phyloP scores from a whole-genome alignment of 331 rosid species.

The Prunus yedoensis region DNA sequence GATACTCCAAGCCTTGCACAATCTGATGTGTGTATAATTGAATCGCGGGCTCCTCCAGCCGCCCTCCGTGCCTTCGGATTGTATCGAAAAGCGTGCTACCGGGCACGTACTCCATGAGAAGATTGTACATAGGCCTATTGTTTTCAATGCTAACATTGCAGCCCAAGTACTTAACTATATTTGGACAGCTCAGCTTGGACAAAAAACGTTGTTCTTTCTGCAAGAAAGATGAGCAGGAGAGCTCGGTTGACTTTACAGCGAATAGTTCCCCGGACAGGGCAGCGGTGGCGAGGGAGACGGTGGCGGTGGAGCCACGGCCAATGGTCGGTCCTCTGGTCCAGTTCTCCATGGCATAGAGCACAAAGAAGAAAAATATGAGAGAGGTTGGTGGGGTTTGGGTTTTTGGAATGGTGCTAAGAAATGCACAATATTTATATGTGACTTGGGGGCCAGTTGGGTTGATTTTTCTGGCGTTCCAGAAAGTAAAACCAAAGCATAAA shows the following conservation, averaged over 20 bases:
- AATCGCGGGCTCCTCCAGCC: conserved; percentile 35
- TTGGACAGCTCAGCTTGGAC: conserved; percentile 33
- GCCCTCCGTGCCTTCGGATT: conserved; percentile 28
- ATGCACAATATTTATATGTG: not conserved
- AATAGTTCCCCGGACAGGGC: conserved; percentile 24
- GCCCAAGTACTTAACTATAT: conserved; percentile 39
- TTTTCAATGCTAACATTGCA: conserved; percentile 24
- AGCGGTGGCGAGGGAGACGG: conserved; percentile 35
- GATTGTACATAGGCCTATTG: conserved; percentile 29
- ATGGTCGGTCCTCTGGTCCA: conserved; percentile 44
- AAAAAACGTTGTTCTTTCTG: conserved; percentile 40
- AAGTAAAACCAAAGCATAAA: conserved; percentile 2
- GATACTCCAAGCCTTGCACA: conserved; percentile 46
- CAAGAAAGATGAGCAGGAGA: conserved; percentile 27
- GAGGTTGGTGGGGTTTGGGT: not conserved
- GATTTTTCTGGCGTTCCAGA: not conserved
- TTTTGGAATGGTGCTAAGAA: not conserved
- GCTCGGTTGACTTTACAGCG: conserved; percentile 45
- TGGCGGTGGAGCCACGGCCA: conserved; percentile 56
- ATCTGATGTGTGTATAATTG: conserved; percentile 38
- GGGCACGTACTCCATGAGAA: conserved; percentile 46
- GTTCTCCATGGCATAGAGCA: conserved; percentile 23
- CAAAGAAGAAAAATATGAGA: not conserved
- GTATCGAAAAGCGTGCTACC: conserved; percentile 47
- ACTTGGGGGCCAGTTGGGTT: not conserved